Percentiles rank a stretch among this genome's conserved stretches.
These are phyloP conservation scores for Rheum nobile DNA, from an alignment of 148 eudicot species.

Conservation along the genomic window DNA sequence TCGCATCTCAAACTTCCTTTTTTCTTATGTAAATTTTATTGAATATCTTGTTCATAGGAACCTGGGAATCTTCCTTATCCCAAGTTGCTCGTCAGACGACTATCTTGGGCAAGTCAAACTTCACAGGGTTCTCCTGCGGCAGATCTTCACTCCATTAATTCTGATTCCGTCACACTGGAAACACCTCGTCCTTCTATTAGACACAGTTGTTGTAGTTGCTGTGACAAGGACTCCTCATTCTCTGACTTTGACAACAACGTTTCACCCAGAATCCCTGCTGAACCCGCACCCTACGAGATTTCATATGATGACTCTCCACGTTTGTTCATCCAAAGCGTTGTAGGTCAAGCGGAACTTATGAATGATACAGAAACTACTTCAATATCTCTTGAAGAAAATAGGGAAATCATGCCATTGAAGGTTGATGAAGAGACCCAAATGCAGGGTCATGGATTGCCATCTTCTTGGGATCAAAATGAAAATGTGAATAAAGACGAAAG, in stretches of 20 bases:
- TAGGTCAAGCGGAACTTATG: slow-evolving; percentile 16
- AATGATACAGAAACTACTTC: slow-evolving; percentile 8
- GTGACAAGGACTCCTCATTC: slow-evolving; percentile 37
- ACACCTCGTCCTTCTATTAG: slow-evolving; percentile 27
- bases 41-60: slow-evolving; percentile 24
- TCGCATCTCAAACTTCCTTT: slow-evolving; percentile 12
- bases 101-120: slow-evolving; percentile 26
- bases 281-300: slow-evolving; percentile 16
- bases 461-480: slow-evolving; percentile 19
- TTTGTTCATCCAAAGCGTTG: slow-evolving; percentile 15
- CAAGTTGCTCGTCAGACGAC: slow-evolving; percentile 29
- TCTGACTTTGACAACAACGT: slow-evolving; percentile 41
- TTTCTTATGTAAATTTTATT: slow-evolving; percentile 3
- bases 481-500: slow-evolving; percentile 23
- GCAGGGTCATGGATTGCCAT: slow-evolving; percentile 18
- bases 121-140: slow-evolving; percentile 23
- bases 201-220: slow-evolving; percentile 42
- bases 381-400: slow-evolving; percentile 16
- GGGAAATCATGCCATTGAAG: slow-evolving; percentile 7
- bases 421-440: background rate
- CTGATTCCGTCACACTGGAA: slow-evolving; percentile 23
- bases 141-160: slow-evolving; percentile 27
- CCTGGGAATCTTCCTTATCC: slow-evolving; percentile 32
- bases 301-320: slow-evolving; percentile 20
- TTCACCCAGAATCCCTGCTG: slow-evolving; percentile 22